Evolutionary conservation across 805 yeast species (phyloP).

Genomic region (Sugiyamaella americana): DNA sequence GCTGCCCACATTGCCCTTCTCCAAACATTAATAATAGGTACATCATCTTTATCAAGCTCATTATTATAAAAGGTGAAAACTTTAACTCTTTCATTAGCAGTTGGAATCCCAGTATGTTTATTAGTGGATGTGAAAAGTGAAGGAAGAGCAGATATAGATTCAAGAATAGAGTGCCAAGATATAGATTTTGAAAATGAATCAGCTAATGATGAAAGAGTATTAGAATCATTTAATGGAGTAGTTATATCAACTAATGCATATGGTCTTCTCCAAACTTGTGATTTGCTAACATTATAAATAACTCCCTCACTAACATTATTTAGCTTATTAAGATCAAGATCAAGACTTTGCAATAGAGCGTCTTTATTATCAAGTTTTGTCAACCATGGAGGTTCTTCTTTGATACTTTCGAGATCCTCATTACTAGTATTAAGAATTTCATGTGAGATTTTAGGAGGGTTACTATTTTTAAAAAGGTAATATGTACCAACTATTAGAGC

Average conservation of each 20-base stretch:
- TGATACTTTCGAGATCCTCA: neutral
- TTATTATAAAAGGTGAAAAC: conserved; percentile 15
- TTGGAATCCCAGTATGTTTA: neutral
- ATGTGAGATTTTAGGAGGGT: neutral
- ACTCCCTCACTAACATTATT: conserved; percentile 5
- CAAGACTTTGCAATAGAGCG: conserved; percentile 5
- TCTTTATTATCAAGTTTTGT: conserved; percentile 1
- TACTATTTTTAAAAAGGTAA: neutral
- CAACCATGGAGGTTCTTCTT: conserved; percentile 5
- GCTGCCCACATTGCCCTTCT: conserved; percentile 25
- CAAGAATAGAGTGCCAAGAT: conserved; percentile 9
- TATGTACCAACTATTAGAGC: neutral
- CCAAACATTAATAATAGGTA: conserved; percentile 22
- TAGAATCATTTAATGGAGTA: neutral
- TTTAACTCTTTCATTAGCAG: neutral
- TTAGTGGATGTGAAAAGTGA: neutral
- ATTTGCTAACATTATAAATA: conserved; percentile 5
- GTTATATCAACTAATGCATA: conserved; percentile 3
- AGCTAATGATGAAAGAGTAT: neutral
- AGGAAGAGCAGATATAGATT: conserved; percentile 6
- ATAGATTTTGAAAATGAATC: conserved; percentile 1
- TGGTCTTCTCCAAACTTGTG: conserved; percentile 3
- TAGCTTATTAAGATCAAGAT: conserved; percentile 3
- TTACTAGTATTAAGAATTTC: neutral
- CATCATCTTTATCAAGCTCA: conserved; percentile 10